These are phyloP conservation scores for Stephania japonica DNA, from an alignment of 164 flowering plant genomes.

Conservation along the genomic window DNA sequence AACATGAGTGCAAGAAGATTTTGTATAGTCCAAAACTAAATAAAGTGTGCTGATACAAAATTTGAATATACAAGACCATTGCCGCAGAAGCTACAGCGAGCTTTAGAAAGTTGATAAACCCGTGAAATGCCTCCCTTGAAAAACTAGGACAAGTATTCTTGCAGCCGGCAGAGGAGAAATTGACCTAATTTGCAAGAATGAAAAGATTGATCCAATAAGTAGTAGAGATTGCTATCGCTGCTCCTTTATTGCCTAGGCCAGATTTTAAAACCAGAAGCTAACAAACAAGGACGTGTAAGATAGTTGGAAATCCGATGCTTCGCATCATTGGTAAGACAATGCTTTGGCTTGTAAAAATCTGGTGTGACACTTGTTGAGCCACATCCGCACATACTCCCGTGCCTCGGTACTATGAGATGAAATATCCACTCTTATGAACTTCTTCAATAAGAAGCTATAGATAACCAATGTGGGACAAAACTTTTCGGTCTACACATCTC, in stretches of 20 bases:
- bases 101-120: constrained; percentile 18
- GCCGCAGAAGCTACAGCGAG: constrained; percentile 28
- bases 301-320: constrained; percentile 22
- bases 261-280: constrained; percentile 31
- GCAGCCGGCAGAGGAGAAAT: constrained; percentile 20
- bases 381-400: too few species aligned
- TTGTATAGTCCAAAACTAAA: too few species aligned
- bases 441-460: too few species aligned
- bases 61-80: constrained; percentile 25
- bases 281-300: constrained; percentile 27
- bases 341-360: constrained; percentile 33
- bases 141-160: constrained; percentile 29
- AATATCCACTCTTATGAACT: too few species aligned
- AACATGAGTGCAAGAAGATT: too few species aligned
- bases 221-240: constrained; percentile 30
- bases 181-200: constrained; percentile 19
- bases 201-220: constrained; percentile 27
- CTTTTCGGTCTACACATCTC: too few species aligned
- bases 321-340: constrained; percentile 35
- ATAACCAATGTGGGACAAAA: too few species aligned
- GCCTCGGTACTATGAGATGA: too few species aligned
- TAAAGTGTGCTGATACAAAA: not conserved
- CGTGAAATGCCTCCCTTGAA: constrained; percentile 24
- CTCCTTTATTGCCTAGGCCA: constrained; percentile 28
- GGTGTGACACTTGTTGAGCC: constrained; percentile 28